A percentile compares a stretch with the other conserved stretches of the same genome.
Conservation (phyloP, 179 eudicot species). For the Spinacia oleracea region DNA sequence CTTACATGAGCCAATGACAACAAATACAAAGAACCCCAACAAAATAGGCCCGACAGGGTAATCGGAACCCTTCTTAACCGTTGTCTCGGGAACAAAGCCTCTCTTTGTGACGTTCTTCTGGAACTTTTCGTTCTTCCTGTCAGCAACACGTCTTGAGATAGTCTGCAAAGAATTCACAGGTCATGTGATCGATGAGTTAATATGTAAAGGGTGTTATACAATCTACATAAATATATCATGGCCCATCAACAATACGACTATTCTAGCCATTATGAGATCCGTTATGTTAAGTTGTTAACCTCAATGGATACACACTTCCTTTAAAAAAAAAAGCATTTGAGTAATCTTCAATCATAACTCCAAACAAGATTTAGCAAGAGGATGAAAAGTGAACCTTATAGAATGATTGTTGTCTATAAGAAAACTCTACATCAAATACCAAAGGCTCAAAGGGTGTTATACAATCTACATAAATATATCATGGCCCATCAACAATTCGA, state of each 20-base stretch:
- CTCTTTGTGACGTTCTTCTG: slow-evolving; percentile 80
- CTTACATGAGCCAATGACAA: slow-evolving; percentile 85
- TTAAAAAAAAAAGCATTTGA: not conserved
- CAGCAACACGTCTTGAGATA: slow-evolving; percentile 78
- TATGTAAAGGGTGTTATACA: not conserved
- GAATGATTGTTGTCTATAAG: too few species aligned
- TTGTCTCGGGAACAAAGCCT: slow-evolving; percentile 80
- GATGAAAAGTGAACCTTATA: not conserved
- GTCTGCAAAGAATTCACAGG: slow-evolving; percentile 49
- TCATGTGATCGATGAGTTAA: not conserved
- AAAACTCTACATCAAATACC: not conserved
- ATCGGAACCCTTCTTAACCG: slow-evolving; percentile 56
- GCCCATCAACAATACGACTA: not conserved
- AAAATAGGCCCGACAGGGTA: slow-evolving; percentile 60
- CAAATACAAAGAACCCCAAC: slow-evolving; percentile 65
- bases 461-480: not conserved
- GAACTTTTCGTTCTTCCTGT: slow-evolving; percentile 78
- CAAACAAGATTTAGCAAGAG: too few species aligned
- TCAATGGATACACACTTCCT: not conserved
- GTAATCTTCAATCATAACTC: too few species aligned
- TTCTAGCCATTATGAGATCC: not conserved
- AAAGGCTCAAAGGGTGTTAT: not conserved
- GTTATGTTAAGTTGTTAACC: not conserved
- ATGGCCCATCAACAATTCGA: not conserved
- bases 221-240: too few species aligned